These are phyloP conservation scores for Pleoardoris graminearum DNA, from an alignment of 2,329 filamentous ascomycete species.

Conservation along the genomic window DNA sequence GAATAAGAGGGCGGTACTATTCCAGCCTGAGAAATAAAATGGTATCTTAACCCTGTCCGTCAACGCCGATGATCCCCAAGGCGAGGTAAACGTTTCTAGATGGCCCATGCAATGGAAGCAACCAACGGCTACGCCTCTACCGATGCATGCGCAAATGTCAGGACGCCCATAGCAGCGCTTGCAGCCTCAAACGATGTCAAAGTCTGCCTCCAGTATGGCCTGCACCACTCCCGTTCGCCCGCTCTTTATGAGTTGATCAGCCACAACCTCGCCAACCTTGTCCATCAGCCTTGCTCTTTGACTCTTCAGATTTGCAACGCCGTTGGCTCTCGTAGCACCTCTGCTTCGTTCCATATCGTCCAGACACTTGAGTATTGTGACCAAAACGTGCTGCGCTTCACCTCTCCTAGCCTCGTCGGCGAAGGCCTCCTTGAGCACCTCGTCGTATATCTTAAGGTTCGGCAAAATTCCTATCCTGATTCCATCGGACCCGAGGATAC, in stretches of 20 bases:
- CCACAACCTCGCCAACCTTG: constrained; percentile 50
- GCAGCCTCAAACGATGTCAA: constrained; percentile 13
- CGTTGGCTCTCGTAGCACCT: constrained; percentile 41
- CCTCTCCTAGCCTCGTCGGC: constrained; percentile 57
- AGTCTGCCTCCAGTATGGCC: constrained; percentile 29
- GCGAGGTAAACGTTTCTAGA: neutral
- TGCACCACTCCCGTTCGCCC: constrained; percentile 38
- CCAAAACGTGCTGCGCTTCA: constrained; percentile 64
- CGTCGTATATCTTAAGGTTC: constrained; percentile 67
- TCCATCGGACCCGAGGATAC: constrained; percentile 71
- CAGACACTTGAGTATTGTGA: constrained; percentile 60
- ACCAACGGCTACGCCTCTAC: neutral
- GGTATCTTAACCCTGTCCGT: constrained; percentile 4
- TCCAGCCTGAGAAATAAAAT: neutral
- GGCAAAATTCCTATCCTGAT: constrained; percentile 67
- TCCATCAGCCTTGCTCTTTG: constrained; percentile 48
- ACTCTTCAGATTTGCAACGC: constrained; percentile 46
- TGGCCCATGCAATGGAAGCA: neutral
- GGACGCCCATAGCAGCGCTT: neutral
- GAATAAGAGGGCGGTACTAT: neutral
- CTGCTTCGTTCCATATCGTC: constrained; percentile 56
- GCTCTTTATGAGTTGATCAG: constrained; percentile 45
- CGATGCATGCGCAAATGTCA: neutral
- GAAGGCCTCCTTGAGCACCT: constrained; percentile 58
- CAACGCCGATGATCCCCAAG: constrained; percentile 2